Base-by-base conservation (phyloP, 371 early-diverging fungal species). In the Mucor mucedo region DNA sequence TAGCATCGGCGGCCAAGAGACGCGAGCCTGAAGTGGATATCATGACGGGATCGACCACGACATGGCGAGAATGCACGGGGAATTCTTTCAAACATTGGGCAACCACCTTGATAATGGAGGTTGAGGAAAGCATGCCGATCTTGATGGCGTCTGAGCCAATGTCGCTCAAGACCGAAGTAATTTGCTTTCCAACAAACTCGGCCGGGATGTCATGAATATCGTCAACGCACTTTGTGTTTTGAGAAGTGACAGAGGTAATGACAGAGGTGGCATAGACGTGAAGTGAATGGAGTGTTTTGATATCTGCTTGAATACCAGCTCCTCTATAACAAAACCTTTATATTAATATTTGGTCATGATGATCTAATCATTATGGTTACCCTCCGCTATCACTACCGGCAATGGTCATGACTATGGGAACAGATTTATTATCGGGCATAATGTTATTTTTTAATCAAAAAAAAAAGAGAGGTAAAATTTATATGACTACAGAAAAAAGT, bases 41-140 rank as follows among this genome's bases (percentile, higher is more conserved):
- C 95, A 95, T 95, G 39, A 95, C 95, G 3, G 95, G 95, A 62
- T 95, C 95, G 0, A 93, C 82, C 1, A 93, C 91, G 48, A 92
- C 52, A 42, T 79, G 70, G 35, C 32, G 49, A 32, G 52, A 27
- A 28, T 41, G 60, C 14, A 62, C 69, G 39, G 56, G 76, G 63
- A 75, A 78, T 48, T 80, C 59, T 41, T 65, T 67, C n/a, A 89
- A 70, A 0, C 74, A 71, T 29, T 62, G 65, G 21, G 77, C 80
- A 5, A 94, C 84, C 0, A 79, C 69, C 0, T 79, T 62, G 38
- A 93, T 88, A 58, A 91, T 86, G 27, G 81, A 79, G 4, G 83
- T 77, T 30, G 85, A 82, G 14, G 85, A 85, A 3, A 95, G 83
- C 95, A 95, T 95, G 50, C 90, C 94, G 4, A 88, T 90, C 71